These are phyloP conservation scores for Parathielavia hyrcaniae DNA, from an alignment of 495 filamentous ascomycete species.

Conservation along the genomic window DNA sequence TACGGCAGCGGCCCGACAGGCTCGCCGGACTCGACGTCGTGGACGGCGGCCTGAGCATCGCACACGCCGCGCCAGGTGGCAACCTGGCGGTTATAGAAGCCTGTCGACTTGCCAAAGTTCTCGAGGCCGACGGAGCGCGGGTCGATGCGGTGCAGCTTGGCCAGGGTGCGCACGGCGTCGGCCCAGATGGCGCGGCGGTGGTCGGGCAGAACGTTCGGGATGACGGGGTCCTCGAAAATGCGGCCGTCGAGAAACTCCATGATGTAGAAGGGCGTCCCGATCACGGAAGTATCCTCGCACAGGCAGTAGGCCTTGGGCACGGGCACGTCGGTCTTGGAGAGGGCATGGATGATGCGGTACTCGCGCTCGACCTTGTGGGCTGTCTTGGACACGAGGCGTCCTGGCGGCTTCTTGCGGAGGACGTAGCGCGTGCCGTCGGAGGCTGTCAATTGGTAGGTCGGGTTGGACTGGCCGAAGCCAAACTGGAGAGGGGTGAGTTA, in stretches of 20 bases:
- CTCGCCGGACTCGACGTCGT: constrained; percentile 67
- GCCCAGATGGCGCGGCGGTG: constrained; percentile 79
- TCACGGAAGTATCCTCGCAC: constrained; percentile 69
- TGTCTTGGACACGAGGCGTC: constrained; percentile 81
- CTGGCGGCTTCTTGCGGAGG: constrained; percentile 92
- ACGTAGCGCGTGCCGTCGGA: constrained; percentile 64
- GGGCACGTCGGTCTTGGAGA: constrained; percentile 73
- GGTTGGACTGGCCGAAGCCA: constrained; percentile 94
- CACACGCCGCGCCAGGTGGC: constrained; percentile 73
- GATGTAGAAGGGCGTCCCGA: constrained; percentile 92
- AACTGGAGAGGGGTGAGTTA: constrained; percentile 52
- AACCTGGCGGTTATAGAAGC: constrained; percentile 86
- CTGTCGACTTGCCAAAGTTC: constrained; percentile 62
- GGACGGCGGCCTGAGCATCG: constrained; percentile 63
- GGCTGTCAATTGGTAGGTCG: constrained; percentile 82
- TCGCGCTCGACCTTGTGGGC: constrained; percentile 96
- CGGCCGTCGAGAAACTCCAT: constrained; percentile 92
- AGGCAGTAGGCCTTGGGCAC: constrained; percentile 80
- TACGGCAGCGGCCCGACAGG: constrained; percentile 77
- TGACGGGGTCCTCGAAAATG: constrained; percentile 80
- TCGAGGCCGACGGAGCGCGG: constrained; percentile 60
- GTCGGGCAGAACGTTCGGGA: constrained; percentile 64
- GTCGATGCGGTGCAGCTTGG: constrained; percentile 71
- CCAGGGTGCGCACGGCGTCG: constrained; percentile 75
- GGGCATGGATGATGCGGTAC: constrained; percentile 79